A percentile compares a stretch with the other conserved stretches of the same genome.
These are phyloP conservation scores for Trichoderma breve DNA, from an alignment of 2,329 filamentous ascomycete genomes.

Conservation along the genomic window DNA sequence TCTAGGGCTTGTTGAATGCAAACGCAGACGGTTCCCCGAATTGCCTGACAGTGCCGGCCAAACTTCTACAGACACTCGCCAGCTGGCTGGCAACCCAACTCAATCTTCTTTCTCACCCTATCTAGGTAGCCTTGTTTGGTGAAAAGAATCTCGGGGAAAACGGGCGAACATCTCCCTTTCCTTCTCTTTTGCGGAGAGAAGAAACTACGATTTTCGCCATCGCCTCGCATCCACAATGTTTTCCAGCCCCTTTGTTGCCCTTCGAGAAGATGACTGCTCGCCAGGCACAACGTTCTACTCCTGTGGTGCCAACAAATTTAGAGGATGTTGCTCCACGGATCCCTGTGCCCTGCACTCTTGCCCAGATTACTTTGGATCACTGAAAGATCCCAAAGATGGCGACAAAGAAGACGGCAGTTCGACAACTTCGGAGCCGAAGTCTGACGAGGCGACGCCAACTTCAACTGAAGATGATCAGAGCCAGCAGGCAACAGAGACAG, in stretches of 20 bases:
- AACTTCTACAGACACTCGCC: not conserved
- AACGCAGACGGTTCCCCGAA: not conserved
- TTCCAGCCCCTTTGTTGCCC: not conserved
- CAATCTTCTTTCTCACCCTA: not conserved
- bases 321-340: constrained; percentile 46
- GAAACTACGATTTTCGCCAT: not conserved
- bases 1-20: not conserved
- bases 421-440: not conserved
- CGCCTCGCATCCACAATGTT: not conserved
- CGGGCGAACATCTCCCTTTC: not conserved
- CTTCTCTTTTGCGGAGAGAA: not conserved
- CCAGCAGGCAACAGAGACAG: not conserved
- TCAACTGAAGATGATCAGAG: not conserved
- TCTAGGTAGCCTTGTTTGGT: not conserved
- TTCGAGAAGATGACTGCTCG: constrained; percentile 28
- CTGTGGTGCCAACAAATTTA: constrained; percentile 38
- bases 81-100: not conserved
- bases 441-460: not conserved
- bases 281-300: constrained; percentile 35
- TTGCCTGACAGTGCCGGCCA: not conserved
- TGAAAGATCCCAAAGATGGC: not conserved
- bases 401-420: not conserved
- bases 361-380: constrained; percentile 23
- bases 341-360: constrained; percentile 40
- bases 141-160: not conserved